A percentile compares a stretch with the other conserved stretches of the same genome.
Conservation (phyloP, 257 asterid genomes). For the Hygrophila difformis region DNA sequence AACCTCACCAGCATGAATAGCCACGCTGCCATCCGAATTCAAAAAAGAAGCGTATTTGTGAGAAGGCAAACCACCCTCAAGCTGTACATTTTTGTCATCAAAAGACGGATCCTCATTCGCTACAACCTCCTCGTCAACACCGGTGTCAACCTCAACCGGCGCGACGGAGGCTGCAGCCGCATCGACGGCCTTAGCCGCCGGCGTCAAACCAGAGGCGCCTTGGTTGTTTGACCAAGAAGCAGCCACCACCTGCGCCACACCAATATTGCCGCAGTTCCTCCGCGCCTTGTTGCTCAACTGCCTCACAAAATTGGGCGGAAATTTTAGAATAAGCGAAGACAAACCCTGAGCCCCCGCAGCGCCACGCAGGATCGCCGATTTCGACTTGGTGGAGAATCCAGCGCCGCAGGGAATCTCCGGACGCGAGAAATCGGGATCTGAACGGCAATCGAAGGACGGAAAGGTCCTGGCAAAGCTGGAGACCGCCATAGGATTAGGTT, state of each 20-base stretch:
- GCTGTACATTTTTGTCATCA: conserved; percentile 38
- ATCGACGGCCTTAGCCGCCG: conserved; percentile 65
- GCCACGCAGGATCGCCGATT: conserved; percentile 21
- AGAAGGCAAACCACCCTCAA: conserved; percentile 30
- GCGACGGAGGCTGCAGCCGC: conserved; percentile 36
- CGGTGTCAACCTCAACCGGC: conserved; percentile 33
- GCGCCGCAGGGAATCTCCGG: conserved; percentile 34
- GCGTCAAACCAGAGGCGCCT: conserved; percentile 18
- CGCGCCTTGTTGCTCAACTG: conserved; percentile 94
- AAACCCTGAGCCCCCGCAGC: conserved; percentile 28
- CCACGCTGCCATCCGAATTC: conserved; percentile 67
- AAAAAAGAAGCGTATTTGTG: conserved; percentile 50
- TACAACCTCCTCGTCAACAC: conserved; percentile 28
- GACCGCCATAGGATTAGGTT: conserved; percentile 44
- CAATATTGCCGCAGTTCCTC: conserved; percentile 92
- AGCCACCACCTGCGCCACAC: conserved; percentile 94
- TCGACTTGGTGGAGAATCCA: conserved; percentile 26
- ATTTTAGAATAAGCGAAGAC: conserved; percentile 55
- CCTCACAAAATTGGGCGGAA: conserved; percentile 93
- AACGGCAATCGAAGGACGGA: conserved; percentile 77
- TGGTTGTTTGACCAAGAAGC: conserved; percentile 89
- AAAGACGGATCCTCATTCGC: conserved; percentile 22
- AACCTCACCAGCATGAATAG: conserved; percentile 83
- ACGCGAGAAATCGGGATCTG: conserved; percentile 61
- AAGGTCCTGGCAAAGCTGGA: conserved; percentile 52